Percentiles rank a stretch among this genome's conserved stretches.
Evolutionary conservation across 495 filamentous ascomycete species (phyloP).

Genomic region (Tuber indicum): DNA sequence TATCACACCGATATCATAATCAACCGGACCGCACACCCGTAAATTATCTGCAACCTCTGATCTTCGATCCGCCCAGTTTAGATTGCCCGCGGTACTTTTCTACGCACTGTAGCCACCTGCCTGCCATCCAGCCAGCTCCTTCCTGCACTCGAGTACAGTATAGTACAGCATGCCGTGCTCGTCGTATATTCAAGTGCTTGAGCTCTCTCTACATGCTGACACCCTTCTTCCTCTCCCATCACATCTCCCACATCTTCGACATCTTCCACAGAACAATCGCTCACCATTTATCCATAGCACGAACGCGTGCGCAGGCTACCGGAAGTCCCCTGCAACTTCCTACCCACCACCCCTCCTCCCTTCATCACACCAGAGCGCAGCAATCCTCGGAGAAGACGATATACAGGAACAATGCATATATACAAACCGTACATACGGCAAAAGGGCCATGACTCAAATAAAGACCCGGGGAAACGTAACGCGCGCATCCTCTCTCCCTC

Average conservation of each 20-base stretch:
- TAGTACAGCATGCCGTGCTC: neutral
- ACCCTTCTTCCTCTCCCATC: neutral
- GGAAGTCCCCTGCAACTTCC: neutral
- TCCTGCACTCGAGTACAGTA: neutral
- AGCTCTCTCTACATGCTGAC: neutral
- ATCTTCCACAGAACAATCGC: neutral
- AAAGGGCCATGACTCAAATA: constrained; percentile 2
- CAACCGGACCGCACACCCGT: neutral
- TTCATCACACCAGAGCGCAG: neutral
- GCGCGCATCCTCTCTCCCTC: neutral
- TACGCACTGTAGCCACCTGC: neutral
- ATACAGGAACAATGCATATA: neutral
- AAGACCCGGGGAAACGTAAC: neutral
- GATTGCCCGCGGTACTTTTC: neutral
- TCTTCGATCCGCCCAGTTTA: neutral
- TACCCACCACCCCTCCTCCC: neutral
- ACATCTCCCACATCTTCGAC: neutral
- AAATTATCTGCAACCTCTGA: neutral
- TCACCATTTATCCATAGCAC: neutral
- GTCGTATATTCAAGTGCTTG: neutral
- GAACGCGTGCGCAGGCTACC: neutral
- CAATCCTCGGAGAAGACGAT: neutral
- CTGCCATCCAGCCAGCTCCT: neutral
- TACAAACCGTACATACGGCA: neutral
- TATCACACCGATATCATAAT: neutral